A percentile compares a stretch with the other conserved stretches of the same genome.
Evolutionary conservation across 352 stramenopile species (phyloP).

Genomic region (Pythium utonaiense): DNA sequence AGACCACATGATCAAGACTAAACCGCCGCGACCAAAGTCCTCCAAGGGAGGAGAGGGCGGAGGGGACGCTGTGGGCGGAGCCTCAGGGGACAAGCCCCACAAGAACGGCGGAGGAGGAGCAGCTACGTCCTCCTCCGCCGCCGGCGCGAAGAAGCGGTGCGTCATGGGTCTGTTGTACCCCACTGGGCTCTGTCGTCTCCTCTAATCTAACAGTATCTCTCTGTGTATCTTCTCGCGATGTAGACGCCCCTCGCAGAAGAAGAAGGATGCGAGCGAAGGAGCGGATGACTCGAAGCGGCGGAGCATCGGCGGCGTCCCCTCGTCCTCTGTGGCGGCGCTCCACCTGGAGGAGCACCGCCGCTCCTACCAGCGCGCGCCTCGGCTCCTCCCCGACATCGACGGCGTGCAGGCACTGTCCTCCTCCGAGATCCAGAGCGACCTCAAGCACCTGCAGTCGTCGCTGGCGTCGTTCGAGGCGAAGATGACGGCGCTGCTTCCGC

Average conservation of each 20-base stretch:
- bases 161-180: neutral
- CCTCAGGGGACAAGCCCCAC: constrained; percentile 8
- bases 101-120: constrained; percentile 10
- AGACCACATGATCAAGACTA: constrained; percentile 25
- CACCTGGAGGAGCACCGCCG: constrained; percentile 20
- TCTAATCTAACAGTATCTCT: neutral
- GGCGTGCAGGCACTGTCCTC: constrained; percentile 46
- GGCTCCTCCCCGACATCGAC: constrained; percentile 53
- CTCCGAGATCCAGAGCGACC: constrained; percentile 47
- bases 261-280: constrained; percentile 43
- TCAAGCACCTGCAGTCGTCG: constrained; percentile 56
- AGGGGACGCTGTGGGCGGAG: neutral
- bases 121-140: neutral
- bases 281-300: constrained; percentile 14
- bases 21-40: constrained; percentile 19
- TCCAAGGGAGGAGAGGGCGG: constrained; percentile 15
- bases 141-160: constrained; percentile 19
- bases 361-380: constrained; percentile 43
- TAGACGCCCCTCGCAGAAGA: constrained; percentile 46
- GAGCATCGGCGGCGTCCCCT: constrained; percentile 15
- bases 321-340: constrained; percentile 13
- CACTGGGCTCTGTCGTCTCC: neutral
- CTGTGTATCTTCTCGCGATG: neutral
- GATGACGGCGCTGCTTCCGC: constrained; percentile 19
- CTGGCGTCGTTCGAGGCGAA: constrained; percentile 45